Evolutionary conservation across 441 rosid species (phyloP).

Genomic region (Corymbia calophylla): DNA sequence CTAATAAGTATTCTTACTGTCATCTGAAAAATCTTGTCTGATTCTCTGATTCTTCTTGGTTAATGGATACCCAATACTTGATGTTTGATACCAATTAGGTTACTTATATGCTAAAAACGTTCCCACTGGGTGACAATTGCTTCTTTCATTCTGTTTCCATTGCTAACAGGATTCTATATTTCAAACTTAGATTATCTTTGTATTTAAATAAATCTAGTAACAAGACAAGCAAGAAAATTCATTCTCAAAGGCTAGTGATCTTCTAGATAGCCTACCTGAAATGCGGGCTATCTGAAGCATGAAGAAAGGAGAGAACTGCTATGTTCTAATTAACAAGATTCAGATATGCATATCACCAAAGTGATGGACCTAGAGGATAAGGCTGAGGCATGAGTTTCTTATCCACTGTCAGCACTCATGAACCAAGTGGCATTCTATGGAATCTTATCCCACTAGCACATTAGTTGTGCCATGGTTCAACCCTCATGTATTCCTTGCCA

Average conservation of each 20-base stretch:
- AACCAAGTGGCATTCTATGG: not conserved
- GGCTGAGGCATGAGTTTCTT: not conserved
- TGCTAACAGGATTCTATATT: not conserved
- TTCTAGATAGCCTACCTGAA: not conserved
- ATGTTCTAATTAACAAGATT: not conserved
- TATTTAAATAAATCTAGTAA: not conserved
- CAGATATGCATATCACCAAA: not conserved
- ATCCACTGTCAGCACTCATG: not conserved
- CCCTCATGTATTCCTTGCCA: not conserved
- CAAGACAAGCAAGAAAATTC: not conserved
- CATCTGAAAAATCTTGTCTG: not conserved
- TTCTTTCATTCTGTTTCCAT: not conserved
- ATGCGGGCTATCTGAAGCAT: not conserved
- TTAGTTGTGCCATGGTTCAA: not conserved
- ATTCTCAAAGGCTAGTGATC: not conserved
- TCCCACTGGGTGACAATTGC: not conserved
- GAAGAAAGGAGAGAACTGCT: not conserved
- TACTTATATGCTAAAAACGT: not conserved
- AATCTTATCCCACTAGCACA: not conserved
- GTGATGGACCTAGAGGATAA: not conserved
- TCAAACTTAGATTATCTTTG: not conserved
- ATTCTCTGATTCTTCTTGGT: not conserved
- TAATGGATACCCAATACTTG: not conserved
- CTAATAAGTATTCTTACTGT: not conserved
- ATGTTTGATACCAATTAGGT: not conserved